A percentile compares a stretch with the other conserved stretches of the same genome.
Conservation (phyloP, 2,329 filamentous ascomycete genomes). For the Monilinia laxa region DNA sequence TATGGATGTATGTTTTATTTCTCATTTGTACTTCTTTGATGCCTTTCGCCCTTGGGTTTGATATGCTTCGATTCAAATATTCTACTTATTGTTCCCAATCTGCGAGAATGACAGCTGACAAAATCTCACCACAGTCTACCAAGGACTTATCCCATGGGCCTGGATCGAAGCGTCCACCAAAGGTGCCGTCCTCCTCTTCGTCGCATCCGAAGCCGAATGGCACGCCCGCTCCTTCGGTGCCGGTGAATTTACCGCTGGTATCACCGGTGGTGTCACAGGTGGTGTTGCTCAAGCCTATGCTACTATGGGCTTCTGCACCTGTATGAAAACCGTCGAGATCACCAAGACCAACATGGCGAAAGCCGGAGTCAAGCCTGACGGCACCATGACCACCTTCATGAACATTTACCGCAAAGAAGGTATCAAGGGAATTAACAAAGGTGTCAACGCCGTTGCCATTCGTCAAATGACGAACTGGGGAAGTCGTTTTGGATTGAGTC, state of each 20-base stretch:
- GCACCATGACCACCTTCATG: slow-evolving; percentile 94
- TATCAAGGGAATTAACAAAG: slow-evolving; percentile 94
- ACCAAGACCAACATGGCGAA: slow-evolving; percentile 95
- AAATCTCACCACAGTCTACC: slow-evolving; percentile 70
- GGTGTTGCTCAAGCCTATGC: slow-evolving; percentile 98
- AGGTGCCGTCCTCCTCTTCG: slow-evolving; percentile 97
- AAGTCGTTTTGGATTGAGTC: slow-evolving; percentile 87
- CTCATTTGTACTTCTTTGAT: neutral
- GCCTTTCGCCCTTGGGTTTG: neutral
- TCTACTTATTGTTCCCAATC: neutral
- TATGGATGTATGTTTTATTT: slow-evolving; percentile 74
- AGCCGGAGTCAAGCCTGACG: slow-evolving; percentile 76
- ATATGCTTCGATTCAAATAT: neutral
- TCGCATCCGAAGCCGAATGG: slow-evolving; percentile 97
- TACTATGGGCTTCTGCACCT: slow-evolving; percentile 99
- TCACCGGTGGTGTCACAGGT: slow-evolving; percentile 85
- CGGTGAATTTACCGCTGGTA: slow-evolving; percentile 82
- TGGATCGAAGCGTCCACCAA: slow-evolving; percentile 99
- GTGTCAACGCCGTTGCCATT: slow-evolving; percentile 97
- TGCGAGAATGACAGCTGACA: slow-evolving; percentile 29
- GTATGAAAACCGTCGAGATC: slow-evolving; percentile 99
- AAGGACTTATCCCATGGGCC: slow-evolving; percentile 98
- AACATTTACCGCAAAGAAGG: slow-evolving; percentile 94
- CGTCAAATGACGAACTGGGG: slow-evolving; percentile 99
- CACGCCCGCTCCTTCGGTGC: slow-evolving; percentile 82